Evolutionary conservation across 2,329 filamentous ascomycete species (phyloP), one percentile per base, ranked within the genome.

Genomic region (Fusarium ambrosium): DNA sequence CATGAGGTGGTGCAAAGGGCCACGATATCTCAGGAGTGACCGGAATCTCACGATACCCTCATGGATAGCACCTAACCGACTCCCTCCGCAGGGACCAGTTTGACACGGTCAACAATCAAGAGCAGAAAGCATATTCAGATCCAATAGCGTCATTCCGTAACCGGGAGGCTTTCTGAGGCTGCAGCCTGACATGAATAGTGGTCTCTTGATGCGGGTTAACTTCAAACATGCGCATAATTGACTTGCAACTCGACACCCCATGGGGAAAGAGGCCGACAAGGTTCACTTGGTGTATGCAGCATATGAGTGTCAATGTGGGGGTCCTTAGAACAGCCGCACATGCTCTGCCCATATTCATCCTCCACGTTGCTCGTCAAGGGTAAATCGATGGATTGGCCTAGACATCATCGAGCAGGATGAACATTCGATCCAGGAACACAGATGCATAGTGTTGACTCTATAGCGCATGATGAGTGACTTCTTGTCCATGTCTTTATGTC

Each of bases 391-490:
- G 27, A 18, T 6, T 4, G 27, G 27, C 10, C 20, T 18, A 32
- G 24, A 53, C n/a, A 63, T 69, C 37, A 67, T 27, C 37, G 39
- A 73, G 22, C n/a, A 68, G 64, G 13, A 55, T 68, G 13, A 66
- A 43, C 16, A 66, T 58, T 36, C 59, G 24, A 13, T 55, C 24
- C 22, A 60, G 64, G 14, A 45, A 69, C 13, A 41, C 51, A 2
- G 64, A 45, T 22, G 45, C 48, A 68, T 61, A 45, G 36, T 48
- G 66, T 37, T 70, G 66, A 24, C 68, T 64, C 64, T 64, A 66
- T 27, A 27, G 27, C 27, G 27, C 41, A 6, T 9, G 7, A 45
- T 16, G 22, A 3, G 11, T 53, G 6, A 32, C 18, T 32, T 55
- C 1, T 32, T 32, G 27, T 32, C 4, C 4, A 2, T 4, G 32